Evolutionary conservation across 73 alveolate genomes (phyloP), one percentile per base, ranked within the genome.

Genomic region (Halteria grandinella): DNA sequence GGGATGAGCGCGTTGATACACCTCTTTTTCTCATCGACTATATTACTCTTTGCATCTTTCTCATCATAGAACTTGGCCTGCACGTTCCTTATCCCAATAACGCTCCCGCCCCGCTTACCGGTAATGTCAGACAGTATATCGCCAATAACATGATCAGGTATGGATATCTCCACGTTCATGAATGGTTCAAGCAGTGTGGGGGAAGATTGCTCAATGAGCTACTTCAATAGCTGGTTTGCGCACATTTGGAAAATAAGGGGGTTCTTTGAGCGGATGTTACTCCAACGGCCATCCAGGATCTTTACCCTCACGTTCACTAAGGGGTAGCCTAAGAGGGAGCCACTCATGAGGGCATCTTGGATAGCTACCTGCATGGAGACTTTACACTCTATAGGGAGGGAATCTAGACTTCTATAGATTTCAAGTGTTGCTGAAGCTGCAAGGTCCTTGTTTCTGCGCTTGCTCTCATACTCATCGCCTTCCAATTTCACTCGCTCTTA

Each of bases 291-390:
- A 55, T 83, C 92, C 0, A 75, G 31, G n/a, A 88, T 72, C 44
- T 25, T 29, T 2, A 88, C 81, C 21, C 83, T 59, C 23, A 45
- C 47, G 55, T 88, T 73, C 40, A 83, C 81, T 49, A 82, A 45
- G 1, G 95, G 95, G 57, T 83, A 88, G 54, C 95, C 95, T 0
- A 74, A 53, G 3, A 83, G 45, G 6, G 70, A 21, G 15, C 95
- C 92, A 60, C 90, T 53, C 18, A 12, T 32, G n/a, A 79, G 29
- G 34, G 78, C 49, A n/a, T 73, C 85, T 2, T 87, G 59, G 15
- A 88, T 71, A n/a, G 80, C 45, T 17, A 64, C 40, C 21, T 29
- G 41, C 51, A 88, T 75, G 10, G 69, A 66, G 11, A 7, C 47
- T 17, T 27, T 1, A 10, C 25, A 14, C 0, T 76, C 90, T 1